Base-by-base conservation (phyloP, 176 grass and related monocot species). In the Thalia dealbata region DNA sequence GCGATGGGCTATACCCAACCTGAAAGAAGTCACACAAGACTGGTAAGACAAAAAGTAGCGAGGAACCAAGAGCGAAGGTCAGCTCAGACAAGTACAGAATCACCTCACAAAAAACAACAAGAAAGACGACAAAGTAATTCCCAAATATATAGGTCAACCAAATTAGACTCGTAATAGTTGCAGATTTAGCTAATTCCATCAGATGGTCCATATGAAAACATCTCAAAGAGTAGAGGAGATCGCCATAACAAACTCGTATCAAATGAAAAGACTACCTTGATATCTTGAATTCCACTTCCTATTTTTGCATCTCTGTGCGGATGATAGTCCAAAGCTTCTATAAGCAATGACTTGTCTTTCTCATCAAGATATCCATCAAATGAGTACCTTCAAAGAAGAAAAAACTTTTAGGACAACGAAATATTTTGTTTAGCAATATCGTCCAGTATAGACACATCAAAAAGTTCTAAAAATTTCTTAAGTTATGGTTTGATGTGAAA, bases 251-350 rank as follows among this genome's bases (percentile, higher is more conserved):
- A 14, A 10, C 4, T 16, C 13, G 19, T 59, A 43, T 22, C 15
- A 82, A 69, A 70, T 30, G 26, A 56, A 67, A 46, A 38, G 32
- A 52, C 28, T 82, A 87, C 84, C 84, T 87, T 87, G 48, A 87
- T 87, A 65, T 50, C 71, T 61, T 67, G 60, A 66, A 87, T 67
- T 64, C 84, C 84, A 76, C 21, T n/a, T 22, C 76, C 80, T 5
- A 67, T 80, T 59, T 87, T 87, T 76, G 75, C 76, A 60, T 23
- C 30, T 46, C 72, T 66, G 56, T 75, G 80, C 16, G 80, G 80
- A 83, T 87, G 84, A 74, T 88, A 97, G 23, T 78, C 76, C 50
- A 97, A 51, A 66, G 89, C 89, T 76, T 90, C 85, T 11, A 88
- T 82, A 46, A 92, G 63, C 26, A 19, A 65, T 71, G 73, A 66